These are phyloP conservation scores for Astragalus glycyphyllos DNA, from an alignment of 306 rosid species.

Conservation along the genomic window DNA sequence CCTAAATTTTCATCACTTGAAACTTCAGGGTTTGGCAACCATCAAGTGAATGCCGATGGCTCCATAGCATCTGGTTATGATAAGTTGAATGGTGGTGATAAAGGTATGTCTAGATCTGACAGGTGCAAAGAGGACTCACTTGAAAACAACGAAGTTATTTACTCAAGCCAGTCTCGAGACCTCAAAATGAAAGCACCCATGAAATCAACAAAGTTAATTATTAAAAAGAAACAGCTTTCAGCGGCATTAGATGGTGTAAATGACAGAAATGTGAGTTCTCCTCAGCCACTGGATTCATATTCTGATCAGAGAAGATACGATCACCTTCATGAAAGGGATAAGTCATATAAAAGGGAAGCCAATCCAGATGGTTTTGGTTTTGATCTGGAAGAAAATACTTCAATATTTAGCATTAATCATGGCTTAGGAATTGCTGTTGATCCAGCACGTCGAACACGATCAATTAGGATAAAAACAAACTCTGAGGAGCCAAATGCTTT, in stretches of 20 bases:
- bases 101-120: slow-evolving; percentile 45
- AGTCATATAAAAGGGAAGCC: slow-evolving; percentile 42
- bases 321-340: slow-evolving; percentile 36
- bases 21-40: slow-evolving; percentile 38
- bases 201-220: slow-evolving; percentile 53
- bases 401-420: slow-evolving; percentile 34
- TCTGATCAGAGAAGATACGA: slow-evolving; percentile 38
- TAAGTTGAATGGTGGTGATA: slow-evolving; percentile 40
- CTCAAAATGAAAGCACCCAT: slow-evolving; percentile 59
- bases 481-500: slow-evolving; percentile 50
- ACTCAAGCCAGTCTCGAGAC: slow-evolving; percentile 44
- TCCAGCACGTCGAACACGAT: slow-evolving; percentile 59
- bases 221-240: slow-evolving; percentile 55
- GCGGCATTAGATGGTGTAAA: slow-evolving; percentile 50
- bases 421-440: slow-evolving; percentile 49
- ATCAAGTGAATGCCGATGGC: slow-evolving; percentile 38
- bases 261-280: slow-evolving; percentile 51
- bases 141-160: slow-evolving; percentile 47
- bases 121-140: slow-evolving; percentile 38
- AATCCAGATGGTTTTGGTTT: slow-evolving; percentile 52
- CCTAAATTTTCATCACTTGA: slow-evolving; percentile 45
- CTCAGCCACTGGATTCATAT: slow-evolving; percentile 39
- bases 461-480: slow-evolving; percentile 58
- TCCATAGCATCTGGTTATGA: slow-evolving; percentile 44
- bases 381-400: slow-evolving; percentile 50